Evolutionary conservation across 129 eudicot species (phyloP), one percentile per base, ranked within the genome.

Genomic region (Kitagawia praeruptora): DNA sequence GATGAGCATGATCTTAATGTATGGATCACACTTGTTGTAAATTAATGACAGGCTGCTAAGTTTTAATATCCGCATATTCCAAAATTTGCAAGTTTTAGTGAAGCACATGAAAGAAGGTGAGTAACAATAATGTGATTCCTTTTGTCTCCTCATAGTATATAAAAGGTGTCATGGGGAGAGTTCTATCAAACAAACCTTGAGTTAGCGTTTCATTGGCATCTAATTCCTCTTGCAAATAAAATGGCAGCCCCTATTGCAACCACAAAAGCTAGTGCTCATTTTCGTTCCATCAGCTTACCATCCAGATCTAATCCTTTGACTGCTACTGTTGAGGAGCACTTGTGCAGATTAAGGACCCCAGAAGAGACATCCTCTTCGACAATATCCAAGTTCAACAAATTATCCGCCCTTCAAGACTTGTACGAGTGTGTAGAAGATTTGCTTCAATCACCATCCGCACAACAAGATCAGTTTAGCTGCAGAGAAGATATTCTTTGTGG

Each of bases 201-300:
- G 23, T 70, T 70, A 70, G 41, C 74, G 15, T 37, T 70, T 37
- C 74, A 70, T 70, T 70, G n/a, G 21, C 11, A 70, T 70, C 25
- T 53, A 53, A 11, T 16, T 38, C 19, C 75, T 71, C 75, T 40
- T 18, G 10, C 16, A 39, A 70, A 39, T 28, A 71, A 19, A 21
- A 71, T 71, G 75, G 75, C 75, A 16, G 27, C 46, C 75, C 40
- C 75, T 40, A 71, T 3, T 40, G 48, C 75, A 71, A 71, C 8
- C 48, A 39, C 48, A 40, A 40, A 71, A 71, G 28, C 7, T 39
- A 71, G 27, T 19, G 41, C 46, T 71, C 76, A 72, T 72, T 39
- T 51, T 72, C 76, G 76, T 72, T 72, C 51, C 19, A 41, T 72
- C 37, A 83, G 86, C 56, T 79, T 83, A 51, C 86, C 86, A 8